Evolutionary conservation across 257 asterid species (phyloP), one percentile per base, ranked within the genome.

Genomic region (Primulina eburnea): DNA sequence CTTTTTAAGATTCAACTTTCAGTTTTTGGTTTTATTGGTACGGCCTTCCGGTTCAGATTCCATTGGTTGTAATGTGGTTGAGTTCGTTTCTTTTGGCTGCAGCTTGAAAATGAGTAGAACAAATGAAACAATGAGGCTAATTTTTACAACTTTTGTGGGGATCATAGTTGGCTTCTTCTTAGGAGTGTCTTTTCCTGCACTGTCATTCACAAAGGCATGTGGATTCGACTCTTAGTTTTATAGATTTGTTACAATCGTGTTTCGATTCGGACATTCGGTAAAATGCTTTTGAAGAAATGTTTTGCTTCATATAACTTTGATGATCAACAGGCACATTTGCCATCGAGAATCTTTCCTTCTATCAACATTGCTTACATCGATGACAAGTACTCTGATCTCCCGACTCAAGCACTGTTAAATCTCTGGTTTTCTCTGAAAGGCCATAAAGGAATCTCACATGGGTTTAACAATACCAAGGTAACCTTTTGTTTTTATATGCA

Each of bases 161-260:
- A 74, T 86, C 65, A 82, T 90, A 50, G 73, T 87, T 62, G 99
- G 97, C 65, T 93, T 88, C 85, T 86, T 86, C 75, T 69, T 93
- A 72, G 99, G 97, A 34, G 94, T 82, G 84, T 86, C 97, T n/a
- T 89, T 86, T 76, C 99, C 96, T 14, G 69, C 86, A 60, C 75
- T 83, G 73, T 78, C 94, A 62, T 53, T 85, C 71, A 67, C 92
- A 60, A 93, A 93, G 96, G 99, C 83, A 84, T 17, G 94, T 62
- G n/a, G 21, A 43, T 56, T 30, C 34, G 28, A 29, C 32, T 20
- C 52, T 61, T 64, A 16, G 7, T 14, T 8, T 50, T 50, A 50
- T 5, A 43, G 21, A 17, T 50, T 5, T 50, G 57, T 17, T 4
- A 14, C 20, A 50, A 50, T 17, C 8, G 3, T 50, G 32, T 71